Base-by-base conservation (phyloP, 2,329 filamentous ascomycete species). In the Amauroascus verrucosus region DNA sequence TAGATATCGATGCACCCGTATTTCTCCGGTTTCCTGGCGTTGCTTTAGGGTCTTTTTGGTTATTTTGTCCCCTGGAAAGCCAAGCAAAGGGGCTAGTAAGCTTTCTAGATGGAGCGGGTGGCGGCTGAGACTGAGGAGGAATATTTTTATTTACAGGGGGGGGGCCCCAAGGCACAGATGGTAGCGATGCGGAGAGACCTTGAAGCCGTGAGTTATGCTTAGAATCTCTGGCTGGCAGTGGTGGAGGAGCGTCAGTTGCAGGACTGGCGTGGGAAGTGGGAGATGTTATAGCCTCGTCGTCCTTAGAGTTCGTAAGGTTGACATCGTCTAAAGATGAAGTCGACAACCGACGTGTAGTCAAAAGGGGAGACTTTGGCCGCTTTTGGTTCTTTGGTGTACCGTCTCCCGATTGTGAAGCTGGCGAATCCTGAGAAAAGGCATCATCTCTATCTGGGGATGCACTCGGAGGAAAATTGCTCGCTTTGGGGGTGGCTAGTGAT, bases 21-120 rank as follows among this genome's bases (percentile, higher is more conserved):
- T 91, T 88, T 65, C 88, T 78, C 61, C 84, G 73, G 38, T 70
- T 70, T 26, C 60, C 63, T 16, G 84, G 77, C 5, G 79, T 77
- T 11, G 82, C 77, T 49, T 80, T 77, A 40, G 74, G 67, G 50
- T 78, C 80, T 65, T 77, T 79, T 33, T 77, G 76, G 9, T 70
- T 68, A 26, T 68, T 70, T 22, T 81, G 80, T 66, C 77, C 84
- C 60, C 88, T 77, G 30, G 87, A 88, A 37, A 94, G 77, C 83
- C 87, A 91, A 37, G 87, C 81, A 62, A 95, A 94, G n/a, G 86
- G 88, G 60, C 87, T 88, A 7, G 87, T 90, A 53, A 94, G 79
- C 67, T 93, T 95, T 64, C 88, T 78, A 60, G 73, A 62, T 16
- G 72, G 66, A 38, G 70, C 66, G 24, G 64, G 59, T 16, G 71